phyloP scores from a whole-genome alignment of 768 basidiomycete genomes.

The Lactifluus volemus region DNA sequence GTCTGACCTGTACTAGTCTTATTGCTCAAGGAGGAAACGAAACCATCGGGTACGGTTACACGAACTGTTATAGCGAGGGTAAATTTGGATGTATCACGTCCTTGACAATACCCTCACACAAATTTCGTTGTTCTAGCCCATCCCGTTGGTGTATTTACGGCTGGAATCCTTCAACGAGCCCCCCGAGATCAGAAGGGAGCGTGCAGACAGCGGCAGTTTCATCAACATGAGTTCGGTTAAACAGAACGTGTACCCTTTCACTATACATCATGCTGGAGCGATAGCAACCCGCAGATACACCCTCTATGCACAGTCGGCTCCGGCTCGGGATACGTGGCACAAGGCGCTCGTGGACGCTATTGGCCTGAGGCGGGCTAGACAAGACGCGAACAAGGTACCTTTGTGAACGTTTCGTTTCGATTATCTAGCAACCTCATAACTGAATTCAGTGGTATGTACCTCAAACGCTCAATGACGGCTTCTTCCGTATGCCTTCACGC shows the following conservation, averaged over 20 bases:
- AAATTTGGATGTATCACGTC: constrained; percentile 22
- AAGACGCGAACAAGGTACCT: constrained; percentile 66
- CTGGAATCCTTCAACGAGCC: constrained; percentile 54
- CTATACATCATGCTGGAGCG: constrained; percentile 59
- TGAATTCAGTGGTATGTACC: constrained; percentile 55
- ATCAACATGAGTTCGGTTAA: constrained; percentile 45
- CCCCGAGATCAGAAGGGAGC: constrained; percentile 57
- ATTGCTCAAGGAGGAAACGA: constrained; percentile 52
- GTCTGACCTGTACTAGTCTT: constrained; percentile 38
- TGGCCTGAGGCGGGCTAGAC: constrained; percentile 50
- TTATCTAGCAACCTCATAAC: not conserved
- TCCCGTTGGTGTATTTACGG: constrained; percentile 71
- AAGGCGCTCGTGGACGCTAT: constrained; percentile 52
- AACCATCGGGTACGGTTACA: constrained; percentile 37
- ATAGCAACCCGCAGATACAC: constrained; percentile 57
- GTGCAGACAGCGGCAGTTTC: constrained; percentile 47
- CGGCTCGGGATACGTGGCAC: constrained; percentile 54
- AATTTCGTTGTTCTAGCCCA: constrained; percentile 43
- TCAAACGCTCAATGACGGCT: constrained; percentile 47
- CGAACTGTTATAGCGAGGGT: constrained; percentile 61
- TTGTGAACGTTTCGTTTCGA: not conserved
- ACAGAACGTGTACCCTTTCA: constrained; percentile 64
- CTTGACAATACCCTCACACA: not conserved
- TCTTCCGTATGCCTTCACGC: constrained; percentile 43
- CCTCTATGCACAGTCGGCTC: constrained; percentile 54